A percentile compares a stretch with the other conserved stretches of the same genome.
Evolutionary conservation across 148 eudicot genomes (phyloP).

Genomic region (Tetragonia tetragonoides): DNA sequence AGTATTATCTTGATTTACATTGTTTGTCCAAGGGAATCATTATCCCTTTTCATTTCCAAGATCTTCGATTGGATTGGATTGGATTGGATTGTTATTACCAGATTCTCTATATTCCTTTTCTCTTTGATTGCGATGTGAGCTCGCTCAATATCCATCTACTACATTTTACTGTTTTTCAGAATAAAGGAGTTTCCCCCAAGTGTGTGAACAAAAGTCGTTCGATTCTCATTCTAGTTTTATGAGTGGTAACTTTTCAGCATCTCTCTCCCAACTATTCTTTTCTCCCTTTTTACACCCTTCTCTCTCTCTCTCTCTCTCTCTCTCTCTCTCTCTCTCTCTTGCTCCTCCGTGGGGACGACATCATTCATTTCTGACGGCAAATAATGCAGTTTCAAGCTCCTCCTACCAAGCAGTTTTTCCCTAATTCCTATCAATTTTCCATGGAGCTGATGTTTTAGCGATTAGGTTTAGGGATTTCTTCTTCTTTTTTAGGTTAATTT

Average conservation of each 20-base stretch:
- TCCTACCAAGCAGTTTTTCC: too few relatives aligned
- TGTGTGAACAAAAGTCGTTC: background rate
- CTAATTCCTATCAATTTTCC: background rate
- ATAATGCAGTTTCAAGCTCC: too few relatives aligned
- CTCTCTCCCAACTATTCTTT: background rate
- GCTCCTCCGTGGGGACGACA: too few relatives aligned
- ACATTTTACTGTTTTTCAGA: too few relatives aligned
- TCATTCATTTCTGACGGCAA: too few relatives aligned
- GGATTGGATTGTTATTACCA: background rate
- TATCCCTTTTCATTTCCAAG: conserved; percentile 4
- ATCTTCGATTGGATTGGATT: background rate
- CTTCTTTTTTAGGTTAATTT: background rate
- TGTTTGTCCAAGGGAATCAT: background rate
- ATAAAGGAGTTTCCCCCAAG: too few relatives aligned
- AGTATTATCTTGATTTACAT: background rate
- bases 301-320: too few relatives aligned
- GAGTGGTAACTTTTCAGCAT: too few relatives aligned
- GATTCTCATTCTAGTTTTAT: background rate
- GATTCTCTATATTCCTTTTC: conserved; percentile 3
- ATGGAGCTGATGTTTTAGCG: background rate
- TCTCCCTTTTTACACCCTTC: background rate
- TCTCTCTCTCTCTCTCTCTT: too few relatives aligned
- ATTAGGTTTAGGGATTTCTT: conserved; percentile 2
- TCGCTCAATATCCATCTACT: background rate
- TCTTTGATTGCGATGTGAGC: conserved; percentile 26